phyloP scores from a whole-genome alignment of 306 rosid species.

The Malus orientalis region DNA sequence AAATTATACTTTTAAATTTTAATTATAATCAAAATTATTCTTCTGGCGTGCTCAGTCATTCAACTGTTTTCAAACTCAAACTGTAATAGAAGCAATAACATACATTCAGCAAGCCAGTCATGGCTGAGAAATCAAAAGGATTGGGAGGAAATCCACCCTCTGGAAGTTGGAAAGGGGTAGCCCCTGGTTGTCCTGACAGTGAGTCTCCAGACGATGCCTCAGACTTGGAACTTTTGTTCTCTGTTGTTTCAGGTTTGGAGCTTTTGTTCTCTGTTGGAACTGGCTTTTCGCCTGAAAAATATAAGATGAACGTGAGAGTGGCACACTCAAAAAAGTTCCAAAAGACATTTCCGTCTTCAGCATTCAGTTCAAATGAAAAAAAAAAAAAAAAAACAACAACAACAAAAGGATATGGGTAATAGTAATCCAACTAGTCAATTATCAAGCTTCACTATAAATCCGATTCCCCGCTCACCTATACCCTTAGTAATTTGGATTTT shows the following conservation, averaged over 20 bases:
- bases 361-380: background rate
- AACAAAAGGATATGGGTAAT: background rate
- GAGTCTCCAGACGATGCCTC: conserved; percentile 49
- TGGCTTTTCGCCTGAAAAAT: conserved; percentile 51
- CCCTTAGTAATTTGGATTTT: too few species aligned
- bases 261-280: conserved; percentile 41
- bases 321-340: background rate
- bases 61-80: background rate
- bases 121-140: conserved; percentile 93
- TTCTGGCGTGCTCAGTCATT: background rate
- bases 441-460: background rate
- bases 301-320: conserved; percentile 12
- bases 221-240: conserved; percentile 1
- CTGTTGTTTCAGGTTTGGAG: conserved; percentile 34
- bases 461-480: background rate
- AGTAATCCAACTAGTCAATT: background rate
- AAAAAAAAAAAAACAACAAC: background rate
- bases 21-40: background rate
- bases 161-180: conserved; percentile 44
- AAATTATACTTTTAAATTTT: background rate
- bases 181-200: conserved; percentile 30
- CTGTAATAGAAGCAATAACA: background rate
- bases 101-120: conserved; percentile 96
- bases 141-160: conserved; percentile 48
- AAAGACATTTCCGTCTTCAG: too few species aligned